These are phyloP conservation scores for Mycosphaerella sp. DNA, from an alignment of 2,329 filamentous ascomycete species.

Conservation along the genomic window DNA sequence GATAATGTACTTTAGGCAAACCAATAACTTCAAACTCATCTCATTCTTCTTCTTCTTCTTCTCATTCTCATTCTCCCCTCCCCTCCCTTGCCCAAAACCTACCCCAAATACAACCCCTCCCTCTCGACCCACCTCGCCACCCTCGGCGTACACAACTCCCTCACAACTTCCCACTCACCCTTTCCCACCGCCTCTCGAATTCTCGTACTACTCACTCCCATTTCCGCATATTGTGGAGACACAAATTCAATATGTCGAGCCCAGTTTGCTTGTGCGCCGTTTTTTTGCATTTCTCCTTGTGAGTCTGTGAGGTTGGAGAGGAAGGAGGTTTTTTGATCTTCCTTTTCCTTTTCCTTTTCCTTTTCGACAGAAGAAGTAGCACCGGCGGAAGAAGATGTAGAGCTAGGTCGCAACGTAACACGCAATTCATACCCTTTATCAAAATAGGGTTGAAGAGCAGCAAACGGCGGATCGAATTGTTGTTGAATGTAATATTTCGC, in stretches of 20 bases:
- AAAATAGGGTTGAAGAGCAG: slow-evolving; percentile 58
- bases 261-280: slow-evolving; percentile 44
- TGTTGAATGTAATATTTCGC: slow-evolving; percentile 59
- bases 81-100: too few species aligned
- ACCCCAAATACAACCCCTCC: slow-evolving; percentile 48
- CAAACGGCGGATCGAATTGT: slow-evolving; percentile 41
- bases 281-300: too few species aligned
- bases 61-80: too few species aligned
- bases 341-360: slow-evolving; percentile 50
- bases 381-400: slow-evolving; percentile 42
- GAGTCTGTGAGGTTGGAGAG: too few species aligned
- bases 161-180: slow-evolving; percentile 45
- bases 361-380: slow-evolving; percentile 52
- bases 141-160: slow-evolving; percentile 49
- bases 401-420: slow-evolving; percentile 56
- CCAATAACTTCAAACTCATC: too few species aligned
- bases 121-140: slow-evolving; percentile 54
- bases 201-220: slow-evolving; percentile 53
- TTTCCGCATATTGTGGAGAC: slow-evolving; percentile 41
- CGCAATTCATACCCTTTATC: slow-evolving; percentile 51
- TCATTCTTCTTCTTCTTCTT: too few species aligned
- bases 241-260: slow-evolving; percentile 54
- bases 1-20: too few species aligned
- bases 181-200: slow-evolving; percentile 53
- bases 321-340: slow-evolving; percentile 35